Base-by-base conservation (phyloP, 2,329 filamentous ascomycete species). In the Emergomyces orientalis region DNA sequence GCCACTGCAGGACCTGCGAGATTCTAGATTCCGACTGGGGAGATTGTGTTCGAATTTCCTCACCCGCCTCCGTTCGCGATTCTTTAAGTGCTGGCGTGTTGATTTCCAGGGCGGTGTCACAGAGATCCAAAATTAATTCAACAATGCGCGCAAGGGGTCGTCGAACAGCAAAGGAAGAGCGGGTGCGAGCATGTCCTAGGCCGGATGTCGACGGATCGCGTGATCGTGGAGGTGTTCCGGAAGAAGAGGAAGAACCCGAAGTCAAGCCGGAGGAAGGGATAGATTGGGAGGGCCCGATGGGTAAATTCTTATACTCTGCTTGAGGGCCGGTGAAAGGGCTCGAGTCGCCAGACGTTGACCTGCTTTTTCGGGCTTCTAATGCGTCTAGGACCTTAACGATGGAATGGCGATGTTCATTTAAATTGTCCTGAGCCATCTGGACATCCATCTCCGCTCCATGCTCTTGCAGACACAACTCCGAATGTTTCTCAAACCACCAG, bases 401-500 rank as follows among this genome's bases (percentile, higher is more conserved):
- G 47, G 89, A 84, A 75, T 96, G 92, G 6, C 94, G 88, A 76
- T 99, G 94, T 71, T 99, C 94, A 7, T 88, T 89, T 58, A 99
- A 80, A 65, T 86, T 91, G 72, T 99, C 94, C 71, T 99, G 94
- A 6, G 92, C 86, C 81, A 97, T 88, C 73, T 99, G 93, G 3
- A 99, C 91, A 69, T 97, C 93, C 90, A 97, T 95, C 74, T 99
- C 94, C 0, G 94, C 93, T 60, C 89, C 88, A 72, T 99, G 94
- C 73, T 99, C 94, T 73, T 97, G 92, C 62, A 97, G 81, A 72
- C 94, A 99, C 25, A 97, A 80, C 70, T 99, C 95, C 1, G 93
- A 96, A 74, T 99, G 94, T 75, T 97, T 99, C 77, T 99, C 94
- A 69, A 99, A 99, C 95, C 94, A 99, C 94, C 94, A 99, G 0